phyloP scores from a whole-genome alignment of 805 yeast genomes.

The Lachancea sp. region DNA sequence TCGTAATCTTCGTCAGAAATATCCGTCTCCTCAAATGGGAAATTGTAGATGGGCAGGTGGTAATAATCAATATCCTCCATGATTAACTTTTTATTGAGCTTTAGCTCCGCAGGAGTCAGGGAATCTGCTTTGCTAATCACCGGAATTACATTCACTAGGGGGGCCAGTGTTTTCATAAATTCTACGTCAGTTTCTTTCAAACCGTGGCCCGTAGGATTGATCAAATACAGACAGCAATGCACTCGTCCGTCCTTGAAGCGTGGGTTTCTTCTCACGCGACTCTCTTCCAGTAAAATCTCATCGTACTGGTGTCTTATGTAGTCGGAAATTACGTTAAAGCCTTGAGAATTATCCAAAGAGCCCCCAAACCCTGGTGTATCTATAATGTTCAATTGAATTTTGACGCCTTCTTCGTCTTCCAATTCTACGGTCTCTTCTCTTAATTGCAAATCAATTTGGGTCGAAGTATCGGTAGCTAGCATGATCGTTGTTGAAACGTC shows the following conservation, averaged over 20 bases:
- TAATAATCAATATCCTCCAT: slow-evolving; percentile 68
- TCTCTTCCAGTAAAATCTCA: slow-evolving; percentile 73
- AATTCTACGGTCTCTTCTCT: slow-evolving; percentile 78
- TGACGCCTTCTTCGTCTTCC: slow-evolving; percentile 81
- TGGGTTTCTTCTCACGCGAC: slow-evolving; percentile 77
- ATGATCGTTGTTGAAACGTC: slow-evolving; percentile 58
- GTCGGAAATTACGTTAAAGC: slow-evolving; percentile 66
- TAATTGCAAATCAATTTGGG: slow-evolving; percentile 51
- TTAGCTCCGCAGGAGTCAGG: slow-evolving; percentile 70
- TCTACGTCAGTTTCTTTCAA: slow-evolving; percentile 70
- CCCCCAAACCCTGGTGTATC: slow-evolving; percentile 85
- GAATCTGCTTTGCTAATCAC: slow-evolving; percentile 83
- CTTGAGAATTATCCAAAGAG: slow-evolving; percentile 58
- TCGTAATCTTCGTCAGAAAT: slow-evolving; percentile 58
- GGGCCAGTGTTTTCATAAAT: slow-evolving; percentile 70
- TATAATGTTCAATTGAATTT: slow-evolving; percentile 65
- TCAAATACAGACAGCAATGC: slow-evolving; percentile 67
- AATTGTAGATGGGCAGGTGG: slow-evolving; percentile 66
- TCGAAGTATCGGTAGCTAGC: slow-evolving; percentile 45
- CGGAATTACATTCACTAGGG: slow-evolving; percentile 79
- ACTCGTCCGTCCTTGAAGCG: slow-evolving; percentile 79
- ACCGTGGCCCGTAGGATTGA: slow-evolving; percentile 82
- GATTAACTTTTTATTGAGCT: slow-evolving; percentile 64
- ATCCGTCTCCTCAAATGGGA: slow-evolving; percentile 53
- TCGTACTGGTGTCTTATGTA: slow-evolving; percentile 78